Percentiles rank a stretch among this genome's conserved stretches.
Evolutionary conservation across 2,329 filamentous ascomycete genomes (phyloP).

Genomic region (Talaromyces albobiverticillius): DNA sequence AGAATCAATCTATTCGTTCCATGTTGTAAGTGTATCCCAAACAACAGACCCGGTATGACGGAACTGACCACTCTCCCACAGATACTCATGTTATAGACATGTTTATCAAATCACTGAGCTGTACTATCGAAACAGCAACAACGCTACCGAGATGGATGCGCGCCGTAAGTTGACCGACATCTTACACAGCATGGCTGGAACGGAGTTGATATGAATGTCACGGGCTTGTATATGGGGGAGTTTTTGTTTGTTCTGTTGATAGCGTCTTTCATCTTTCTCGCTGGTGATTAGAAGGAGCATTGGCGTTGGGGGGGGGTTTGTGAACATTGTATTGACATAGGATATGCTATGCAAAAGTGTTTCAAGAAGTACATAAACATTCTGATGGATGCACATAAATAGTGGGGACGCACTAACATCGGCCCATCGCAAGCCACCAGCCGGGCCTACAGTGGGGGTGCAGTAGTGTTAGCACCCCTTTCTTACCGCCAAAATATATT

Average conservation of each 20-base stretch:
- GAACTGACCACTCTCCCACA: slow-evolving; percentile 17
- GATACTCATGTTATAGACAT: slow-evolving; percentile 39
- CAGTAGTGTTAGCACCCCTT: no score
- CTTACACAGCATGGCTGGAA: slow-evolving; percentile 27
- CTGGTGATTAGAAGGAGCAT: no score
- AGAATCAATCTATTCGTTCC: slow-evolving; percentile 28
- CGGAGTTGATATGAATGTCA: slow-evolving; percentile 15
- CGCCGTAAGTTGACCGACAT: slow-evolving; percentile 33
- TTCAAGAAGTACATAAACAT: no score
- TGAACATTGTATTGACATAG: no score
- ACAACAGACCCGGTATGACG: background rate
- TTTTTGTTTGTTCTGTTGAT: background rate
- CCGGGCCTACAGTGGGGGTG: no score
- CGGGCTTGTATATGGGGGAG: background rate
- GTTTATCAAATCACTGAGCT: slow-evolving; percentile 36
- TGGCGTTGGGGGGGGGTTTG: no score
- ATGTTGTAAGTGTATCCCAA: slow-evolving; percentile 29
- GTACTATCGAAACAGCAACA: slow-evolving; percentile 37
- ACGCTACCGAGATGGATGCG: slow-evolving; percentile 34
- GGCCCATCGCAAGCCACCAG: background rate
- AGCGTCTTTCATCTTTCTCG: no score
- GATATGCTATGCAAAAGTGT: no score
- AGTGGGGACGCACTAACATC: background rate
- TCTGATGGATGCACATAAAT: background rate
- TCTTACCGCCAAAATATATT: no score